Base-by-base conservation (phyloP, 495 filamentous ascomycete species). In the Cenococcum geophilum region DNA sequence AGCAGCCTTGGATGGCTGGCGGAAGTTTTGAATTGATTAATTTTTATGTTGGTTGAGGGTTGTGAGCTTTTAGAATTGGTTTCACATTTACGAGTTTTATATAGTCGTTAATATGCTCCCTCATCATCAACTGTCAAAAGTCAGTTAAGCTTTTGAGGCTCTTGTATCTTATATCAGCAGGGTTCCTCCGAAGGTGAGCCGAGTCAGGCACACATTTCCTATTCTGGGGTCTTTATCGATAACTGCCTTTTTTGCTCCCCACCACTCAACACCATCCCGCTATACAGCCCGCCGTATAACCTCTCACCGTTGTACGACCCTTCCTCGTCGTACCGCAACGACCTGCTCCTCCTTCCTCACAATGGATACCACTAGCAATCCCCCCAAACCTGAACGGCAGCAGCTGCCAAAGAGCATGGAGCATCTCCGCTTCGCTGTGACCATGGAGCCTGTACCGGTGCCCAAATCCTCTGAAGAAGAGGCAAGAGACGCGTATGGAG, bases 351-450 rank as follows among this genome's bases (percentile, higher is more conserved):
- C 27, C 27, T 32, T 6, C 11, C 20, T 52, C 49, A 32, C 49
- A 18, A 52, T 52, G 49, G 49, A 25, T 25, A 52, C 45, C 11
- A 18, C 45, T 18, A 49, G 45, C n/a, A 23, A 52, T 25, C 14
- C n/a, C 16, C 49, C 16, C 34, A 55, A 62, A 58, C 53, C 58
- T 22, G 58, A 57, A 1, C 55, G 59, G 18, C 70, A 73, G 47
- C 73, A 75, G 37, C 72, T 76, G 56, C 68, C 69, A 14, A 75
- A 74, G 48, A 72, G 68, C 53, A 77, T 77, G 75, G 71, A 76
- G 49, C 75, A 77, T 66, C 69, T 76, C 68, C 75, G 74, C 48
- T 63, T 59, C 57, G 72, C 69, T 49, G 75, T 77, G 6, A 74
- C 73, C 42, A 61, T 70, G 22, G 60, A 63, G 23, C 63, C 62